These are phyloP conservation scores for Ceratocystiopsis sp. DNA, from an alignment of 2,329 filamentous ascomycete species.

Conservation along the genomic window DNA sequence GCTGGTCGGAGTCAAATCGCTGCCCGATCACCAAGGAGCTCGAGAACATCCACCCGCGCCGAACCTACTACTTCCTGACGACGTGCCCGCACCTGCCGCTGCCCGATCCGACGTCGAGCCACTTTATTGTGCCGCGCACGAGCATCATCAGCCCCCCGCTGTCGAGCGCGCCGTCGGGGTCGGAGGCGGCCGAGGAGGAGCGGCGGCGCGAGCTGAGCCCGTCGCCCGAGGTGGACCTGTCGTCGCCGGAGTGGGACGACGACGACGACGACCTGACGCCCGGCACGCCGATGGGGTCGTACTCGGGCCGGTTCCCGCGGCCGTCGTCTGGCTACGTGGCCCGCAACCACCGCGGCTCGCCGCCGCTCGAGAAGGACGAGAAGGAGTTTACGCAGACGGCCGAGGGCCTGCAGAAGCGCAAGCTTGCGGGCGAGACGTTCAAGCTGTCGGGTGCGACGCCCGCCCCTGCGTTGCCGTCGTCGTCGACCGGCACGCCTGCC, in stretches of 20 bases:
- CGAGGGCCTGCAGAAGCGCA: slow-evolving; percentile 57
- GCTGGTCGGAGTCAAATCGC: slow-evolving; percentile 58
- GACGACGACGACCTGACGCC: slow-evolving; percentile 44
- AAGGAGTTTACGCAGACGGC: slow-evolving; percentile 95
- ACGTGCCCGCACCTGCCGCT: slow-evolving; percentile 73
- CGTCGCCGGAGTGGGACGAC: slow-evolving; percentile 71
- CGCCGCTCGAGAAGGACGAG: slow-evolving; percentile 84
- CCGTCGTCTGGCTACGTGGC: slow-evolving; percentile 17
- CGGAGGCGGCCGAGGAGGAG: slow-evolving; percentile 56
- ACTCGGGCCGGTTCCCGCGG: slow-evolving; percentile 28
- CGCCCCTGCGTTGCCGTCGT: slow-evolving; percentile 14
- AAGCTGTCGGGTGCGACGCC: slow-evolving; percentile 14
- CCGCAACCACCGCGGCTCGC: slow-evolving; percentile 51
- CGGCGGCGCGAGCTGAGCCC: slow-evolving; percentile 58
- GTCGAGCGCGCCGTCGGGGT: slow-evolving; percentile 49
- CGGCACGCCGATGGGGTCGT: slow-evolving; percentile 45
- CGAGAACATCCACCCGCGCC: slow-evolving; percentile 78
- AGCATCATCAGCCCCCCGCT: slow-evolving; percentile 70
- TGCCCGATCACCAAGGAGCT: slow-evolving; percentile 89
- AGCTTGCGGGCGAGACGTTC: slow-evolving; percentile 28
- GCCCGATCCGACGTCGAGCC: slow-evolving; percentile 38
- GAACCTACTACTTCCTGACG: slow-evolving; percentile 92
- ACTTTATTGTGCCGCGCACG: slow-evolving; percentile 26
- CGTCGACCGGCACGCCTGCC: not conserved
- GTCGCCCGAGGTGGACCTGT: slow-evolving; percentile 86